phyloP scores from a whole-genome alignment of 805 yeast species.

The Candida ponderosae region DNA sequence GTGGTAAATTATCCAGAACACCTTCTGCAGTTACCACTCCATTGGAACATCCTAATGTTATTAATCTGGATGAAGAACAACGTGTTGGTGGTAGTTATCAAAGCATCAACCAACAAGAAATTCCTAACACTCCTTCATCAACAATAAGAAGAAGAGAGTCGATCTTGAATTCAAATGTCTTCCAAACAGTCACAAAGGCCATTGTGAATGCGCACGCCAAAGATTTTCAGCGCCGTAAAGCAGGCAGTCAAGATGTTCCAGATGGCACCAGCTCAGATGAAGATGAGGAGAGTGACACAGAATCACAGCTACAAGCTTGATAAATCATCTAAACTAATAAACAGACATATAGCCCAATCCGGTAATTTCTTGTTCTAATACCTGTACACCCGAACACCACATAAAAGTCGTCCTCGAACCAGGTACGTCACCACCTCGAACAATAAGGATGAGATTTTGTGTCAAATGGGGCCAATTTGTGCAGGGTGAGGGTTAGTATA shows the following conservation, averaged over 20 bases:
- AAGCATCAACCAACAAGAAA: slow-evolving; percentile 1
- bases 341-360: too few species aligned
- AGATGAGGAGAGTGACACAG: slow-evolving; percentile 25
- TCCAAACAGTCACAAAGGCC: slow-evolving; percentile 41
- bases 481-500: too few species aligned
- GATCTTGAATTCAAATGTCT: slow-evolving; percentile 17
- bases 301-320: too few species aligned
- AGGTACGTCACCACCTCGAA: background rate
- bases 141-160: slow-evolving; percentile 14
- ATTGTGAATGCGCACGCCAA: slow-evolving; percentile 74
- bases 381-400: too few species aligned
- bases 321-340: too few species aligned
- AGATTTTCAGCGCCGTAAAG: slow-evolving; percentile 55
- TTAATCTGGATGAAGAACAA: slow-evolving; percentile 5
- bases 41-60: background rate
- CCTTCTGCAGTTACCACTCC: background rate
- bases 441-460: too few species aligned
- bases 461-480: too few species aligned
- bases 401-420: too few species aligned
- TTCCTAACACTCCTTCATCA: background rate
- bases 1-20: slow-evolving; percentile 19
- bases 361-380: too few species aligned
- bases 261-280: slow-evolving; percentile 14
- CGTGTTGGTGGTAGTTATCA: slow-evolving; percentile 2
- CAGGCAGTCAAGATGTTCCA: slow-evolving; percentile 11